phyloP scores from a whole-genome alignment of 192 early-diverging fungal species.

The Diversispora epigaea region DNA sequence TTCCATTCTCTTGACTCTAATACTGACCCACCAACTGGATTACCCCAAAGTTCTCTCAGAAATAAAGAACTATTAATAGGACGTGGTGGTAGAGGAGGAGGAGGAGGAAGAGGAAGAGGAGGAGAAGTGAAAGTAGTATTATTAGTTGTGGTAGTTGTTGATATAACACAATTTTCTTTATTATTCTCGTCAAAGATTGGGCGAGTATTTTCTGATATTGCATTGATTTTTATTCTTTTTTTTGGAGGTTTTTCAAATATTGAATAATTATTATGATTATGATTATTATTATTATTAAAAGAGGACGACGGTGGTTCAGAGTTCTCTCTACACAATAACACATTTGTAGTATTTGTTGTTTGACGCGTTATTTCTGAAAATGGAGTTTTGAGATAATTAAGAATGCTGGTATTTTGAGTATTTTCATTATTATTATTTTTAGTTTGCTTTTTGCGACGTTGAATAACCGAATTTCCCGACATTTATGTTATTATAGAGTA shows the following conservation, averaged over 20 bases:
- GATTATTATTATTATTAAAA: too few relatives aligned
- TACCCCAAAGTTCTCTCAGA: slow-evolving; percentile 25
- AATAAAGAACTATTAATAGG: background rate
- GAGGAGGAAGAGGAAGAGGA: too few relatives aligned
- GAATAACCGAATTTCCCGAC: too few relatives aligned
- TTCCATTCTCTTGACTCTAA: slow-evolving; percentile 9
- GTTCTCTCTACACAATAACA: background rate
- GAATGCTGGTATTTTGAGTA: background rate
- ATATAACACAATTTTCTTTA: background rate
- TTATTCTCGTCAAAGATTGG: background rate
- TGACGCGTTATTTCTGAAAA: slow-evolving; percentile 14
- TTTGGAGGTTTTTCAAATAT: background rate
- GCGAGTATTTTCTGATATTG: background rate
- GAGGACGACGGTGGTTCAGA: background rate
- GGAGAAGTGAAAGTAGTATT: background rate
- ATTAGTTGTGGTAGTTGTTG: background rate
- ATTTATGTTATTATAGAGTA: too few relatives aligned
- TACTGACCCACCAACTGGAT: background rate
- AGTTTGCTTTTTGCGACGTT: too few relatives aligned
- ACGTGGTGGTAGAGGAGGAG: too few relatives aligned
- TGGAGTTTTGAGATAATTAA: background rate
- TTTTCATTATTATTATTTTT: too few relatives aligned
- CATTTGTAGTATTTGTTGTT: background rate
- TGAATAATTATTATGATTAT: too few relatives aligned
- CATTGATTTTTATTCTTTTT: slow-evolving; percentile 8